Percentiles rank a stretch among this genome's conserved stretches.
These are phyloP conservation scores for Fusarium citri DNA, from an alignment of 2,329 filamentous ascomycete genomes.

Conservation along the genomic window DNA sequence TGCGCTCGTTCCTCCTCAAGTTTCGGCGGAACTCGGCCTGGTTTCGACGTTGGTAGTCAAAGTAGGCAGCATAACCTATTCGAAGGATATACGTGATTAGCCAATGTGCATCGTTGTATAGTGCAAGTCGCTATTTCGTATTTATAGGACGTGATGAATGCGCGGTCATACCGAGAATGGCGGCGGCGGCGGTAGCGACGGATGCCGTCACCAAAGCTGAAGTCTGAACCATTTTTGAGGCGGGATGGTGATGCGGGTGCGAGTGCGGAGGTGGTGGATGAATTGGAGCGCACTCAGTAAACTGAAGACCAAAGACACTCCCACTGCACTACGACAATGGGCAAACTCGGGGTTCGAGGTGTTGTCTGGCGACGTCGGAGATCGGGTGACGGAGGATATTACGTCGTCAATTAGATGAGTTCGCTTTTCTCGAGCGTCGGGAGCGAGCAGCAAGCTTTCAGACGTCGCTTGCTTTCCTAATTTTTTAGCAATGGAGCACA, in stretches of 20 bases:
- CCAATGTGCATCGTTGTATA: constrained; percentile 12
- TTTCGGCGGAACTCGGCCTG: constrained; percentile 74
- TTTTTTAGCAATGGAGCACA: constrained; percentile 46
- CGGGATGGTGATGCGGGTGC: constrained; percentile 27
- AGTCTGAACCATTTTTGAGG: constrained; percentile 59
- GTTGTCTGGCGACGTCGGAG: constrained; percentile 13
- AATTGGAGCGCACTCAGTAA: constrained; percentile 14
- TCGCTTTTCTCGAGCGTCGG: constrained; percentile 34
- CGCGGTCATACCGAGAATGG: constrained; percentile 64
- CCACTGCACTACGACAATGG: constrained; percentile 24
- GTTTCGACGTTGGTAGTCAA: constrained; percentile 74
- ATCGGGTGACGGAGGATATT: constrained; percentile 25
- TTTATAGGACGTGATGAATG: background rate
- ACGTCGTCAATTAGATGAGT: constrained; percentile 41
- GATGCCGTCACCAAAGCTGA: constrained; percentile 70
- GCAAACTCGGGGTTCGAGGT: constrained; percentile 13
- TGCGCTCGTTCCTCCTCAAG: constrained; percentile 80
- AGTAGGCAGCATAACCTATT: constrained; percentile 75
- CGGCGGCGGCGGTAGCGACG: constrained; percentile 70
- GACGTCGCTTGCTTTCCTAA: constrained; percentile 40
- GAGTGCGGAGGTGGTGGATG: background rate
- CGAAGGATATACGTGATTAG: constrained; percentile 30
- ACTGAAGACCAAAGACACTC: constrained; percentile 12
- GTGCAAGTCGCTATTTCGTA: background rate
- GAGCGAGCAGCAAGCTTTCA: constrained; percentile 43